Percentiles rank a stretch among this genome's conserved stretches.
Conservation (phyloP, 2,329 filamentous ascomycete genomes). For the Hortaea sp. region DNA sequence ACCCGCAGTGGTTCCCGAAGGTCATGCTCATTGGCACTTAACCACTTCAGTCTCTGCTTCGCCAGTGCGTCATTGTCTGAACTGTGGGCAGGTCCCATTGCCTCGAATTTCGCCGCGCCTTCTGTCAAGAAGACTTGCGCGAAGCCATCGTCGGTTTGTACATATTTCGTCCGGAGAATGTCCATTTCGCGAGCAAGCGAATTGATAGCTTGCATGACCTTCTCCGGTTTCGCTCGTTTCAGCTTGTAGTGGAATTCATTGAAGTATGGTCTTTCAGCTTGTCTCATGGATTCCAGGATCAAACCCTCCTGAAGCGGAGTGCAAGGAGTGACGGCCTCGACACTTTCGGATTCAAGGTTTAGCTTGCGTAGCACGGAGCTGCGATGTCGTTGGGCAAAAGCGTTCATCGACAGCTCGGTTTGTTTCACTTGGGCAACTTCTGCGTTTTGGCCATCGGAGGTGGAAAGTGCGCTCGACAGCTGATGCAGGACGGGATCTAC, state of each 20-base stretch:
- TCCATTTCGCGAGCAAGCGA: constrained; percentile 43
- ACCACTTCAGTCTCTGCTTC: constrained; percentile 43
- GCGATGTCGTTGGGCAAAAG: constrained; percentile 53
- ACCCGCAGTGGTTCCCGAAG: constrained; percentile 46
- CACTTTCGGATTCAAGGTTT: constrained; percentile 37
- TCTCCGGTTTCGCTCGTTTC: constrained; percentile 32
- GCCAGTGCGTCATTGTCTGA: background rate
- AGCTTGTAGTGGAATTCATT: constrained; percentile 61
- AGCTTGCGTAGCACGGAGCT: constrained; percentile 45
- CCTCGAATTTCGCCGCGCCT: background rate
- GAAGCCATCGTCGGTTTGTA: constrained; percentile 63
- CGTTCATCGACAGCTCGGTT: constrained; percentile 40
- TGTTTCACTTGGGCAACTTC: constrained; percentile 30
- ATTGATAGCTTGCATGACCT: constrained; percentile 50
- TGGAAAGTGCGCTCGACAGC: constrained; percentile 4
- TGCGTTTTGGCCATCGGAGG: constrained; percentile 29
- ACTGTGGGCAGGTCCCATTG: constrained; percentile 15
- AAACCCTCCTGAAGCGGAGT: constrained; percentile 82
- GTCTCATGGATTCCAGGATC: constrained; percentile 58
- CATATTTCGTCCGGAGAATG: constrained; percentile 63
- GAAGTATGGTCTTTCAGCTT: constrained; percentile 56
- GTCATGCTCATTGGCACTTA: constrained; percentile 40
- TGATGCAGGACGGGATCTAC: background rate
- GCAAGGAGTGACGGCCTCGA: constrained; percentile 71
- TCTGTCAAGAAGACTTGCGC: constrained; percentile 58